These are phyloP conservation scores for Saturnispora zaruensis DNA, from an alignment of 805 yeast species.

Conservation along the genomic window DNA sequence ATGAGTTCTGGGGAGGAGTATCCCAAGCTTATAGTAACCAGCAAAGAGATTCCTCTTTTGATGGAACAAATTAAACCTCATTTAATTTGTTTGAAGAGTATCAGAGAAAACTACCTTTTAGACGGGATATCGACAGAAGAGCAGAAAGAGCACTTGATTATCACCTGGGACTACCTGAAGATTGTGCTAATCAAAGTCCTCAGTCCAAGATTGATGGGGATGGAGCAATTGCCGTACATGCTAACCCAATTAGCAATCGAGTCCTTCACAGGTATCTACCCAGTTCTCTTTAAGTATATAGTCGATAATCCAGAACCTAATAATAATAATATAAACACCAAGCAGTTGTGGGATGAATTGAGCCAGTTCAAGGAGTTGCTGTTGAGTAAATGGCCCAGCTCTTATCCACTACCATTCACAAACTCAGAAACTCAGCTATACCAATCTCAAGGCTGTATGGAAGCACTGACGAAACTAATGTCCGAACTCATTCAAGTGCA, in stretches of 20 bases:
- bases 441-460: slow-evolving; percentile 48
- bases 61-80: slow-evolving; percentile 1
- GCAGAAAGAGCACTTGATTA: background rate
- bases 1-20: background rate
- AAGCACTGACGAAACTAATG: slow-evolving; percentile 69
- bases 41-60: background rate
- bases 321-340: background rate
- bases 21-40: background rate
- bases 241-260: slow-evolving; percentile 2
- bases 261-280: slow-evolving; percentile 3
- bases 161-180: background rate
- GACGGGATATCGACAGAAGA: background rate
- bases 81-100: background rate
- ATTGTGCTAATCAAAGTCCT: slow-evolving; percentile 31
- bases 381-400: slow-evolving; percentile 51
- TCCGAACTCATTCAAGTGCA: slow-evolving; percentile 51
- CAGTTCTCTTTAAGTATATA: background rate
- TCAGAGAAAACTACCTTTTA: background rate
- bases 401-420: slow-evolving; percentile 43
- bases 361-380: slow-evolving; percentile 46
- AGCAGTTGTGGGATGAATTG: slow-evolving; percentile 3
- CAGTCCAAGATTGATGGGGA: slow-evolving; percentile 28
- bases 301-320: background rate
- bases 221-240: background rate
- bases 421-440: slow-evolving; percentile 42